phyloP scores from a whole-genome alignment of 1,284 basidiomycete genomes.

The Cryptococcus hybrid region DNA sequence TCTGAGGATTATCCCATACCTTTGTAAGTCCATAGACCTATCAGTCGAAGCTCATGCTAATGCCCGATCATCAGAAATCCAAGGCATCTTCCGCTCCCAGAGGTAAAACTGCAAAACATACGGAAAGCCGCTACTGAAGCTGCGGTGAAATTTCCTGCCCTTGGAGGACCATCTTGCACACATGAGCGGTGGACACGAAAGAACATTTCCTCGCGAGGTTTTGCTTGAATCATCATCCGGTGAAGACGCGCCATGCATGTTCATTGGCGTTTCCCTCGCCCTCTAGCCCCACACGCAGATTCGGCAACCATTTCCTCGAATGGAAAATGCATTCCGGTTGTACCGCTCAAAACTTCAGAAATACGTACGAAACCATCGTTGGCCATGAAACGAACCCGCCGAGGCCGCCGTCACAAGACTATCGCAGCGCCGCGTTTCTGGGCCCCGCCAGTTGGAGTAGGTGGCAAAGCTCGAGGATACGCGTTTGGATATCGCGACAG shows the following conservation, averaged over 20 bases:
- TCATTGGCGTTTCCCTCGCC: background rate
- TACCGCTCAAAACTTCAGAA: background rate
- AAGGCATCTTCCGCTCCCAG: background rate
- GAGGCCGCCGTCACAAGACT: background rate
- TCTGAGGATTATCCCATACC: constrained; percentile 23
- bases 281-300: background rate
- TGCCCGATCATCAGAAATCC: background rate
- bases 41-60: background rate
- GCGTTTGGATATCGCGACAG: constrained; percentile 23
- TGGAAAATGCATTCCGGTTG: background rate
- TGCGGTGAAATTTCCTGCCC: constrained; percentile 2
- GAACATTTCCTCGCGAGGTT: background rate
- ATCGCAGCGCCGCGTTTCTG: constrained; percentile 12
- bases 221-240: too few relatives aligned
- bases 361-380: background rate
- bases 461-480: constrained; percentile 19
- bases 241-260: background rate
- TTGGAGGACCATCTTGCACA: constrained; percentile 3
- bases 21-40: constrained; percentile 10
- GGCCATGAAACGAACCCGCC: background rate
- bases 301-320: background rate
- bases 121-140: background rate
- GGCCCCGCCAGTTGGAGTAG: constrained; percentile 16
- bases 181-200: constrained; percentile 2
- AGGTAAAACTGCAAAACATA: background rate